Base-by-base conservation (phyloP, 805 yeast species). In the Kazachstania kunashirensis region DNA sequence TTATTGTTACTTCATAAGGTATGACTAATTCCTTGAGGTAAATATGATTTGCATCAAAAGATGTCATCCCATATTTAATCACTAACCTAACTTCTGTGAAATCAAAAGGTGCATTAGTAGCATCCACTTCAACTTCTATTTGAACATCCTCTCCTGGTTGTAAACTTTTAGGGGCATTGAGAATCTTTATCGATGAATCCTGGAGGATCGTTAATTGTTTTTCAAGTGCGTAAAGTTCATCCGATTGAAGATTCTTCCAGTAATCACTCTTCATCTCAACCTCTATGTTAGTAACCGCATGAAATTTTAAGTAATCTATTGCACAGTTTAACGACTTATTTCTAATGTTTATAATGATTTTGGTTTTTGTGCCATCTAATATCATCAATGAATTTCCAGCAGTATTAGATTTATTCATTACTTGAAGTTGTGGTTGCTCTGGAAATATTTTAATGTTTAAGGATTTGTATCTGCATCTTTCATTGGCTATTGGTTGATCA, bases 1-100 rank as follows among this genome's bases (percentile, higher is more conserved):
- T 65, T 44, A 70, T 67, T 0, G 63, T 55, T 17, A 60, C 44
- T 42, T 59, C 48, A 28, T 52, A 50, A 6, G 51, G 57, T 11
- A 52, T 36, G n/a, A 16, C 33, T 8, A 53, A 26, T 11, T 45
- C 48, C 33, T 52, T 55, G n/a, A 52, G 32, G 29, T 46, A 57
- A 1, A 50, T 31, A 24, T 37, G 37, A 3, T 44, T 34, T 16
- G 35, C 26, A 30, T 48, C 48, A 2, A 26, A 24, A 3, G 49
- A 42, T 23, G 29, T 36, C 45, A 46, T 44, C 2, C 64, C 63
- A 34, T 59, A 59, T 21, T 50, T 48, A 3, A 57, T 38, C 11
- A 43, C 17, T 9, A 59, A 34, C 14, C 50, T 48, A 34, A 56
- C 48, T 17, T 41, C 43, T 8, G 36, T 38, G 24, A 55, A 46